Evolutionary conservation across 257 asterid genomes (phyloP), one percentile per base, ranked within the genome.

Genomic region (Gynochthodes officinalis): DNA sequence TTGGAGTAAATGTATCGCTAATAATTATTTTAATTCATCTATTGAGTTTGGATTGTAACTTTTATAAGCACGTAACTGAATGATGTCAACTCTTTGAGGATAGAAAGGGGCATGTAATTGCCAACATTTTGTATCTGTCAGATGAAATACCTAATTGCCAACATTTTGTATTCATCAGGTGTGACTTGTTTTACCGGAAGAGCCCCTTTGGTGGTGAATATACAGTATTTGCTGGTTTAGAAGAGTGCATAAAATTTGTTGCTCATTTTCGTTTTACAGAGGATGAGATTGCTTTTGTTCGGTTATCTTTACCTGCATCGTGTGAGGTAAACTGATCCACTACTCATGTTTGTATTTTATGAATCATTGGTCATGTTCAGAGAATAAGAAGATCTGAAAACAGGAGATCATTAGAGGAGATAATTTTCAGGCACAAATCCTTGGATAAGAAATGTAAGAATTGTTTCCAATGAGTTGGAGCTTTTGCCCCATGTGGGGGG

Each of bases 161-260:
- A 44, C 64, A 1, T 71, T 28, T 73, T 72, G 57, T 67, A n/a
- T 70, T 39, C 72, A 84, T 53, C 90, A 94, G 99, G 88, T 94
- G 89, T 73, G 99, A 94, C 78, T 84, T 94, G 84, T 94, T 86
- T 71, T 89, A 84, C 54, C 86, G 99, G 69, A 88, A 70, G 64
- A 94, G 87, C 72, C 99, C 97, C 5, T 94, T 91, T 88, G 99
- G 99, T 19, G 99, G 97, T 67, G 99, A 94, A 86, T 94, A 88
- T 76, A 91, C 99, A 44, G 78, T 91, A 54, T 91, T 91, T 86
- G 99, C 97, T 77, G 99, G 99, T 73, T 82, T 94, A 73, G 99
- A 94, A 83, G 97, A 94, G 86, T 91, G 99, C 83, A 89, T 91
- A 77, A 91, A 75, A 88, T 76, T 94, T 74, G 86, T 94, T 69